phyloP scores from a whole-genome alignment of 2,329 filamentous ascomycete species.

The Aspergillus piperis region DNA sequence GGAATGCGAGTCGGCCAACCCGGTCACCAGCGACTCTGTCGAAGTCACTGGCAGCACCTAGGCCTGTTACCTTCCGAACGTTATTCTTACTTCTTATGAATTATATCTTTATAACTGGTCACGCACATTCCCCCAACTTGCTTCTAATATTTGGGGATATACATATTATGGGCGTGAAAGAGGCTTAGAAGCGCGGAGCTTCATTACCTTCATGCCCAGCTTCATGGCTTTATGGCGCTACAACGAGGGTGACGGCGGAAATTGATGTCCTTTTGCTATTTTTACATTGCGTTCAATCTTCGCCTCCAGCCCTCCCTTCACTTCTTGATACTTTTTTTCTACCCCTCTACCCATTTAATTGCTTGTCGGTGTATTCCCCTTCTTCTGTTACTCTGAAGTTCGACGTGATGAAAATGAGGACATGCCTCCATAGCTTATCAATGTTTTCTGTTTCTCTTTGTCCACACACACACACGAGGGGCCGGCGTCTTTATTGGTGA shows the following conservation, averaged over 20 bases:
- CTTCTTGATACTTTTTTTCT: slow-evolving; percentile 13
- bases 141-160: slow-evolving; percentile 39
- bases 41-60: slow-evolving; percentile 30
- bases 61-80: slow-evolving; percentile 6
- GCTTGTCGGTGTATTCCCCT: slow-evolving; percentile 21
- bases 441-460: slow-evolving; percentile 25
- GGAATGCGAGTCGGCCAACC: slow-evolving; percentile 32
- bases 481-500: slow-evolving; percentile 28
- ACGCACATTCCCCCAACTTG: slow-evolving; percentile 25
- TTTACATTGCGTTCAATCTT: slow-evolving; percentile 16
- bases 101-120: slow-evolving; percentile 25
- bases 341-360: slow-evolving; percentile 10
- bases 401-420: slow-evolving; percentile 27
- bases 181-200: slow-evolving; percentile 10
- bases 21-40: slow-evolving; percentile 29
- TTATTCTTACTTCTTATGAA: slow-evolving; percentile 25
- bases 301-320: slow-evolving; percentile 7
- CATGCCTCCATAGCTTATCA: slow-evolving; percentile 24
- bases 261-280: slow-evolving; percentile 23
- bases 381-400: slow-evolving; percentile 22
- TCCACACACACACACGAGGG: slow-evolving; percentile 18
- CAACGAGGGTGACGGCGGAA: slow-evolving; percentile 27
- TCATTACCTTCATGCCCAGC: slow-evolving; percentile 23
- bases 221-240: slow-evolving; percentile 39
- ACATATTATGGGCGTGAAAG: slow-evolving; percentile 39